These are phyloP conservation scores for Aristolochia fimbriata DNA, from an alignment of 164 flowering plant species.

Conservation along the genomic window DNA sequence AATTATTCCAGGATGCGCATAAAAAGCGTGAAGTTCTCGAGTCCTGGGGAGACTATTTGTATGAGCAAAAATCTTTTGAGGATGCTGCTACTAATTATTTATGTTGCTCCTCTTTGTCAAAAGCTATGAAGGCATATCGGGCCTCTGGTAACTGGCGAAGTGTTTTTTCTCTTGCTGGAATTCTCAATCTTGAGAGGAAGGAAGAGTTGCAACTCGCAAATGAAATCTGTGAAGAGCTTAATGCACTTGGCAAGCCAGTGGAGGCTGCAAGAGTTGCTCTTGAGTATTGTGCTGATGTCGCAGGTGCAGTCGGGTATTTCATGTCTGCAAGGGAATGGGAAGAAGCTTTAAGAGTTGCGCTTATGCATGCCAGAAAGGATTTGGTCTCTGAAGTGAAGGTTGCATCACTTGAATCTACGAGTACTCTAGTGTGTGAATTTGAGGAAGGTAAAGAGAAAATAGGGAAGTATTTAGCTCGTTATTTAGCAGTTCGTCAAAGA, in stretches of 20 bases:
- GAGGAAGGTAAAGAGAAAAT: slow-evolving; percentile 86
- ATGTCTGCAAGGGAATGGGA: slow-evolving; percentile 88
- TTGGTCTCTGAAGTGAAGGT: slow-evolving; percentile 43
- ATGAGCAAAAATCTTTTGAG: slow-evolving; percentile 55
- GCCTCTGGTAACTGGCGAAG: slow-evolving; percentile 82
- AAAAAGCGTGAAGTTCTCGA: slow-evolving; percentile 64
- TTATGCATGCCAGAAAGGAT: slow-evolving; percentile 54
- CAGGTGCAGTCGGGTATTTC: slow-evolving; percentile 40
- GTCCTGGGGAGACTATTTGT: slow-evolving; percentile 91
- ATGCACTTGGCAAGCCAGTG: slow-evolving; percentile 81
- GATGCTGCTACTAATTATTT: slow-evolving; percentile 84
- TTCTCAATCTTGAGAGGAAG: slow-evolving; percentile 51
- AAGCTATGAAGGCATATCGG: slow-evolving; percentile 82
- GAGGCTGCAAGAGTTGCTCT: slow-evolving; percentile 93
- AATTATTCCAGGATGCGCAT: slow-evolving; percentile 41
- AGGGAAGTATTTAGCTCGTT: slow-evolving; percentile 83
- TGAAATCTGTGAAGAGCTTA: slow-evolving; percentile 92
- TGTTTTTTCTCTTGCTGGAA: slow-evolving; percentile 76
- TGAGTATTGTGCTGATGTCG: slow-evolving; percentile 76
- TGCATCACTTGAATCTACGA: slow-evolving; percentile 73
- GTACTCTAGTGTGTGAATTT: slow-evolving; percentile 42
- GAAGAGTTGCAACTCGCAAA: slow-evolving; percentile 54
- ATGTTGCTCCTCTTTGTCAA: slow-evolving; percentile 61
- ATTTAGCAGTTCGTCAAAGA: slow-evolving; percentile 91
- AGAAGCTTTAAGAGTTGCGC: slow-evolving; percentile 83